Conservation (phyloP, 78 protist species). For the Cavenderia fasciculata region DNA sequence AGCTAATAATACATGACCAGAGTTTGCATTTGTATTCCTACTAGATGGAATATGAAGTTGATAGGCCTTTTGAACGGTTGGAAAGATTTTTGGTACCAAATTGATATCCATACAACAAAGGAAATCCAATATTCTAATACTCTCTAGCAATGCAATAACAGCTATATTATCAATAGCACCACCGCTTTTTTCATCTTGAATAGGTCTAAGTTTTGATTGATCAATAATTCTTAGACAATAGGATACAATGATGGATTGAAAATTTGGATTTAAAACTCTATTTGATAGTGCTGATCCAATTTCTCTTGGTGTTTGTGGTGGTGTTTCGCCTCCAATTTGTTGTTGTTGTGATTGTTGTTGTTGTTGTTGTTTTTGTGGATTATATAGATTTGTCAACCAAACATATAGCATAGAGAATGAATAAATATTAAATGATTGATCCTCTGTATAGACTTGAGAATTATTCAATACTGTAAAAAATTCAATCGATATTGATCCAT, state of each 20-base stretch:
- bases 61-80: conserved; percentile 71
- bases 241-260: conserved; percentile 39
- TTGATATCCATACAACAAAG: conserved; percentile 51
- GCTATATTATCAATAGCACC: conserved; percentile 20
- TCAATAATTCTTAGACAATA: conserved; percentile 75
- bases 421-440: conserved; percentile 71
- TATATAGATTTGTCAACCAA: conserved; percentile 58
- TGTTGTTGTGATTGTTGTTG: not conserved
- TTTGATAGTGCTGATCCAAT: not conserved
- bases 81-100: conserved; percentile 58
- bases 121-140: conserved; percentile 50
- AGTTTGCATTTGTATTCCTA: conserved; percentile 47
- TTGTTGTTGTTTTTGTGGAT: not conserved
- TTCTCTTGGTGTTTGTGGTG: not conserved
- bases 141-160: conserved; percentile 55
- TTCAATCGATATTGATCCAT: conserved; percentile 71
- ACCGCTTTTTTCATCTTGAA: not conserved
- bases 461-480: conserved; percentile 73
- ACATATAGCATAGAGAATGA: conserved; percentile 60
- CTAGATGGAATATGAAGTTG: conserved; percentile 72
- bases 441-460: conserved; percentile 50
- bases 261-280: conserved; percentile 21
- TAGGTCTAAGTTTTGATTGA: conserved; percentile 56
- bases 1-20: conserved; percentile 51
- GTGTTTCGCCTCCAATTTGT: not conserved